Conservation (phyloP, 768 basidiomycete genomes). For the Termitomyces eurrhizus region DNA sequence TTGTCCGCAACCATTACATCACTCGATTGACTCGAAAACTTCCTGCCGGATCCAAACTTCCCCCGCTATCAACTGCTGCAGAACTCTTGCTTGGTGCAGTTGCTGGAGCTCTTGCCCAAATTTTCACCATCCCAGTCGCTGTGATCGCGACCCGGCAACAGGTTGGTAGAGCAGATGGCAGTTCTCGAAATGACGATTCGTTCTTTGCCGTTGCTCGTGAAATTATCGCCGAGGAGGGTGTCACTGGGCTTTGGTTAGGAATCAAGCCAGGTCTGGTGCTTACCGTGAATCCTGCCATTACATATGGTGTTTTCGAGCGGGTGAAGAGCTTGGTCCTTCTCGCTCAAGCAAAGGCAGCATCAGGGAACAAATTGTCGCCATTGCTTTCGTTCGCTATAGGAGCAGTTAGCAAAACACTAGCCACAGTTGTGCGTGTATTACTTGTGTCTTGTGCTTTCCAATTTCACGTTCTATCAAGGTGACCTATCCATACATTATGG, state of each 20-base stretch:
- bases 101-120: conserved; percentile 92
- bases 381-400: conserved; percentile 83
- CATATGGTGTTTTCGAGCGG: conserved; percentile 92
- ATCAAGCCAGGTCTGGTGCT: conserved; percentile 91
- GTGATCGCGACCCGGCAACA: conserved; percentile 99
- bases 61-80: conserved; percentile 64
- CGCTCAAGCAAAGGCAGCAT: conserved; percentile 41
- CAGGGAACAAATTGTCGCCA: conserved; percentile 64
- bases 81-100: conserved; percentile 88
- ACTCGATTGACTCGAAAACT: conserved; percentile 60
- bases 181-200: conserved; percentile 49
- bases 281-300: conserved; percentile 96
- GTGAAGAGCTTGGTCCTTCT: conserved; percentile 72
- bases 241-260: conserved; percentile 89
- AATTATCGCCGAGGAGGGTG: conserved; percentile 86
- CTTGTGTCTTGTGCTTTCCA: neutral
- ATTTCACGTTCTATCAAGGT: conserved; percentile 44
- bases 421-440: conserved; percentile 72
- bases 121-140: conserved; percentile 97
- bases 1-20: conserved; percentile 81
- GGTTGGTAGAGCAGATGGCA: conserved; percentile 48
- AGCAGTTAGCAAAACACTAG: conserved; percentile 90
- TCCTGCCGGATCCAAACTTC: conserved; percentile 56
- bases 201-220: conserved; percentile 79
- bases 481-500: conserved; percentile 95